A percentile compares a stretch with the other conserved stretches of the same genome.
phyloP scores from a whole-genome alignment of 1,284 basidiomycete species.

The Rhizoctonia solani region DNA sequence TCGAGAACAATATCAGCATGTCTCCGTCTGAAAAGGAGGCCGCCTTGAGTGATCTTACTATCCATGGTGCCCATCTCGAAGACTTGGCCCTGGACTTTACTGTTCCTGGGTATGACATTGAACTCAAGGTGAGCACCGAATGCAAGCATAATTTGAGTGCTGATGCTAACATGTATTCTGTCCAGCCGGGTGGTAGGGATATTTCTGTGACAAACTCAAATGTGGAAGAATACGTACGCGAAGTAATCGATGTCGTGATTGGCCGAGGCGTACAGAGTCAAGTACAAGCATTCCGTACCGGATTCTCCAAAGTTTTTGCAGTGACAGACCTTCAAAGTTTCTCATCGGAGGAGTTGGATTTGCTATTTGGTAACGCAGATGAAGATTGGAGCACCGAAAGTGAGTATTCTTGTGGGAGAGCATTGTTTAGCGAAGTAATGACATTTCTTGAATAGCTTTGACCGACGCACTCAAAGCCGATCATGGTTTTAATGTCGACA shows the following conservation, averaged over 20 bases:
- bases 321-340: conserved; percentile 89
- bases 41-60: conserved; percentile 47
- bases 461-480: conserved; percentile 93
- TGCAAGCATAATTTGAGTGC: not conserved
- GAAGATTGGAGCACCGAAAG: conserved; percentile 93
- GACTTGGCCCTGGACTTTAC: conserved; percentile 95
- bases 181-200: conserved; percentile 74
- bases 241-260: conserved; percentile 80
- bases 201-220: conserved; percentile 83
- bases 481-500: conserved; percentile 96
- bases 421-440: conserved; percentile 11
- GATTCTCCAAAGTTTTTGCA: conserved; percentile 94
- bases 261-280: conserved; percentile 75
- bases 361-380: conserved; percentile 92
- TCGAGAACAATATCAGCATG: conserved; percentile 47
- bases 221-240: conserved; percentile 83
- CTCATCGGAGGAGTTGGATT: conserved; percentile 89
- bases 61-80: conserved; percentile 66
- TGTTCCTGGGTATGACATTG: conserved; percentile 92
- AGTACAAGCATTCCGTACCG: conserved; percentile 84
- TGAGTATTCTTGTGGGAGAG: conserved; percentile 53
- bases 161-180: conserved; percentile 16
- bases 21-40: conserved; percentile 44
- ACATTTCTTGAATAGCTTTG: conserved; percentile 62
- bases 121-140: conserved; percentile 67